Base-by-base conservation (phyloP, 2,329 filamentous ascomycete species). In the Colletotrichum coccodes region DNA sequence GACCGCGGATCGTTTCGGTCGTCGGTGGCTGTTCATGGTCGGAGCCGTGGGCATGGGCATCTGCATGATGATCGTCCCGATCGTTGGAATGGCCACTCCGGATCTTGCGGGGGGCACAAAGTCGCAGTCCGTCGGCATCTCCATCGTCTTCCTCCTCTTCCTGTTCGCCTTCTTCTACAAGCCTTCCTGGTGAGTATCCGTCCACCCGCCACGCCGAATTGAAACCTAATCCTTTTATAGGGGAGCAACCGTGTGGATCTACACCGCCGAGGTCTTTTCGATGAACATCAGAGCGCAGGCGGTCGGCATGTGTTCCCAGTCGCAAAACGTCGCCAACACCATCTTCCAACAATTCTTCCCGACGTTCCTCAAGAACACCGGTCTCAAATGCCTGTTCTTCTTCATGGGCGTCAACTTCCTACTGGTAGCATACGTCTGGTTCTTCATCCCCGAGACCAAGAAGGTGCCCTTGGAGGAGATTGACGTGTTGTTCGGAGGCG, bases 261-360 rank as follows among this genome's bases (percentile, higher is more conserved):
- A 88, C 87, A 92, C 90, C 0, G 85, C 89, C 2, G 90, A 92
- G 72, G 82, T 92, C 66, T 92, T 92, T 81, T 89, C 86, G 56
- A 91, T 91, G 87, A 92, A 92, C 77, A 87, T 92, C 18, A 88
- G 90, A 66, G 89, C 90, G 5, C 90, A 92, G 75, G 90, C 90
- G 26, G 89, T 92, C 14, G 90, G 89, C 59, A 92, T 92, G 90
- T 89, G 79, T 67, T 82, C 81, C 26, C 84, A 89, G 73, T 86
- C 82, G 65, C 87, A 89, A 71, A 89, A 91, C 75, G 86, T 92
- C 54, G 89, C 89, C 75, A 91, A 92, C 76, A 85, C 85, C 60
- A 87, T 92, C 71, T 88, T 91, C 74, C 88, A 91, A 76, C 90
- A 92, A 71, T 91, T 92, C 82, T 92, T 92, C 82, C 90, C 90